A percentile compares a stretch with the other conserved stretches of the same genome.
Conservation (phyloP, 345 rosid species). For the Ceriops tagal region DNA sequence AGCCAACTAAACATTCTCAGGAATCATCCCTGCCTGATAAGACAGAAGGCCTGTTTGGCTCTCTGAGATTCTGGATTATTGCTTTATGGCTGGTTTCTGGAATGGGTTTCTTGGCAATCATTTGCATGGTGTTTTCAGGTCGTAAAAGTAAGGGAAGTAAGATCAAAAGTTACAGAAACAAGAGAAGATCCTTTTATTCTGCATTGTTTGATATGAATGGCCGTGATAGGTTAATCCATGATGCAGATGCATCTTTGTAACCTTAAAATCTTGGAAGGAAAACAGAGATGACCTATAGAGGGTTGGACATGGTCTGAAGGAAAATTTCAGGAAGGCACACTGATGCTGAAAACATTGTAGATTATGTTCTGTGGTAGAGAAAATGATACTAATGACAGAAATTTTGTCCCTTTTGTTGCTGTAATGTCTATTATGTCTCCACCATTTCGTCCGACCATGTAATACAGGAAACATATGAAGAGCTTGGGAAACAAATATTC, state of each 20-base stretch:
- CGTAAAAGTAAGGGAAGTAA: slow-evolving; percentile 52
- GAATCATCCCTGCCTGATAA: slow-evolving; percentile 28
- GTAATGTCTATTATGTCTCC: not conserved
- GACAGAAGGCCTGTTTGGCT: slow-evolving; percentile 50
- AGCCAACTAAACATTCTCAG: slow-evolving; percentile 24
- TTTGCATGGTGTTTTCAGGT: slow-evolving; percentile 51
- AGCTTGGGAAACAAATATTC: not conserved
- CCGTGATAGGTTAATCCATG: slow-evolving; percentile 44
- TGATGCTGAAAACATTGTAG: not conserved
- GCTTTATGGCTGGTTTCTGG: slow-evolving; percentile 72
- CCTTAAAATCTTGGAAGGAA: slow-evolving; percentile 10
- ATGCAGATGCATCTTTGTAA: slow-evolving; percentile 39
- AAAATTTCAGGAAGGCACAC: not conserved
- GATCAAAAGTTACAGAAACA: slow-evolving; percentile 59
- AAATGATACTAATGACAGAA: not conserved
- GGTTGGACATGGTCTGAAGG: not conserved
- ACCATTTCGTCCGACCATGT: not conserved
- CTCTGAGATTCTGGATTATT: slow-evolving; percentile 70
- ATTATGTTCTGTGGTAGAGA: slow-evolving; percentile 1
- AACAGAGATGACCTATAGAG: slow-evolving; percentile 2
- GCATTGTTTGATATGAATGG: slow-evolving; percentile 43
- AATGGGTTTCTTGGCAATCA: slow-evolving; percentile 61
- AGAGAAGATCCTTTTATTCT: slow-evolving; percentile 50
- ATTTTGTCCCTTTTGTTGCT: not conserved
- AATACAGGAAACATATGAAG: not conserved